Conservation (phyloP, 78 protist genomes). For the Capsaspora owczarzaki region DNA sequence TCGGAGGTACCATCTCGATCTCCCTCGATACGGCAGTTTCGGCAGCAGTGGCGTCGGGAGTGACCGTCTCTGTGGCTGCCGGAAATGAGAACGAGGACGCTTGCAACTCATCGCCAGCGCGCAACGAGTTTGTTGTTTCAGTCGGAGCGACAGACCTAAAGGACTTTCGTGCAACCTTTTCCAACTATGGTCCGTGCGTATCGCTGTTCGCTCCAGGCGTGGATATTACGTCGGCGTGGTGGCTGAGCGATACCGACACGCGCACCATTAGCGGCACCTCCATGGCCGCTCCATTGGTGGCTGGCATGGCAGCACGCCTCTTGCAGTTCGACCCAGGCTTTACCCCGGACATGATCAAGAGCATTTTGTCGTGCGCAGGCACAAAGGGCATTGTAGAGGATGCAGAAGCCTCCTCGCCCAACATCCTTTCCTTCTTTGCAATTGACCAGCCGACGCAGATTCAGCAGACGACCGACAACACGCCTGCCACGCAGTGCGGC, state of each 20-base stretch:
- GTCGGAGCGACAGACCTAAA: background rate
- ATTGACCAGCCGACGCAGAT: too few species aligned
- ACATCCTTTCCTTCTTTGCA: too few species aligned
- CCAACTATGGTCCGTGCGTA: conserved; percentile 34
- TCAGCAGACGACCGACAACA: too few species aligned
- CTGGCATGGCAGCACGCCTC: background rate
- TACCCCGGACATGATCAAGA: background rate
- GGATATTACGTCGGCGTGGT: background rate
- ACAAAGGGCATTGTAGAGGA: background rate
- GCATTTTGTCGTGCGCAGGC: background rate
- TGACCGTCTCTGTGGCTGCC: conserved; percentile 10
- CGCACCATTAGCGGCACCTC: conserved; percentile 5
- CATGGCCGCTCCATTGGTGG: conserved; percentile 14
- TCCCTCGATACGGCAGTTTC: background rate
- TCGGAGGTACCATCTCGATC: background rate
- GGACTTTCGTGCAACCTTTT: background rate
- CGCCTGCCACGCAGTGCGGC: too few species aligned
- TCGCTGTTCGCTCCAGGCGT: conserved; percentile 25
- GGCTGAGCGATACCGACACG: too few species aligned
- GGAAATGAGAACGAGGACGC: conserved; percentile 13
- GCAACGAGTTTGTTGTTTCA: background rate
- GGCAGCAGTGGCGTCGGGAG: background rate
- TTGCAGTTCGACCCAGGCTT: background rate
- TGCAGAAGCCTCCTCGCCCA: background rate
- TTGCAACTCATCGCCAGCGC: background rate